Percentiles rank a stretch among this genome's conserved stretches.
Evolutionary conservation across 208 protist species (phyloP).

Genomic region (Trypanosomatidae sp.): DNA sequence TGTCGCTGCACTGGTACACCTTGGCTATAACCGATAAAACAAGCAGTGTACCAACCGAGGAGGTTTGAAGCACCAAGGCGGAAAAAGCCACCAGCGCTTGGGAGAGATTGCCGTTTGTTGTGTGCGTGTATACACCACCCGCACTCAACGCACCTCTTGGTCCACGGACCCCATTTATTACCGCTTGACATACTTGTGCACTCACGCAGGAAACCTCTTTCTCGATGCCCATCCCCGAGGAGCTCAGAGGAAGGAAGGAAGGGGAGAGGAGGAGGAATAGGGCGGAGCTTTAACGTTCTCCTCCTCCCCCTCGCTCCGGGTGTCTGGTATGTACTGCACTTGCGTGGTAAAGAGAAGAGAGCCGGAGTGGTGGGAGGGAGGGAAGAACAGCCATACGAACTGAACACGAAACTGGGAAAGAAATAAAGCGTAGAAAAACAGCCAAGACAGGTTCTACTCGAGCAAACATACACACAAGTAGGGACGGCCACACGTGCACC

Average conservation of each 20-base stretch:
- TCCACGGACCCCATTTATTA: too few relatives aligned
- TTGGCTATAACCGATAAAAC: neutral
- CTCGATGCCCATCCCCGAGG: neutral
- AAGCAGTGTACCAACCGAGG: neutral
- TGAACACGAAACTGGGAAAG: neutral
- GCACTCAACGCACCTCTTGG: neutral
- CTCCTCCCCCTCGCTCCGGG: too few relatives aligned
- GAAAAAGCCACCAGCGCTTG: neutral
- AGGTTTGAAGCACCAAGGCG: neutral
- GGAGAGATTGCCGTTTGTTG: neutral
- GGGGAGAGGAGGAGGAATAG: neutral
- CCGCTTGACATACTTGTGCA: neutral
- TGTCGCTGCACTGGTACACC: neutral
- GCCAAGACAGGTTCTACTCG: slow-evolving; percentile 1
- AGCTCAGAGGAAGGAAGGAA: neutral
- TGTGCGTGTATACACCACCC: neutral
- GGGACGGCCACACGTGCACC: neutral
- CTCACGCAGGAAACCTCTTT: neutral
- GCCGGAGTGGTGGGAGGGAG: too few relatives aligned
- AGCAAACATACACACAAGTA: neutral
- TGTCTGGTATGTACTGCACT: too few relatives aligned
- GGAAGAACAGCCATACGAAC: too few relatives aligned
- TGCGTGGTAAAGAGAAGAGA: too few relatives aligned
- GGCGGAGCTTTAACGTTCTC: neutral
- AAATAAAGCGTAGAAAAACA: neutral